phyloP scores from a whole-genome alignment of 2,329 filamentous ascomycete genomes.

The Zasmidium cellare region DNA sequence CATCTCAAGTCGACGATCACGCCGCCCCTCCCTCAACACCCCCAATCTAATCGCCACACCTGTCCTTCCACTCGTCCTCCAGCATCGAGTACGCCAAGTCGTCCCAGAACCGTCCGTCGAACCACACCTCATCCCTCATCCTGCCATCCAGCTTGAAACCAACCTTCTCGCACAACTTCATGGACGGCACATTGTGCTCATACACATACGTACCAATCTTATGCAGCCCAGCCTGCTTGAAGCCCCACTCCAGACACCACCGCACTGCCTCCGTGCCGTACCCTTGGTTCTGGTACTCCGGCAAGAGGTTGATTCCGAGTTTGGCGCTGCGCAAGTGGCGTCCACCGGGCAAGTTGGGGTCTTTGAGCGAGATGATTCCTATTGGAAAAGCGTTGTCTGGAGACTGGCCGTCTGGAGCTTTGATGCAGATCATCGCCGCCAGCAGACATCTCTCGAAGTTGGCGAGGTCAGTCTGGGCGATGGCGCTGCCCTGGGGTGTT shows the following conservation, averaged over 20 bases:
- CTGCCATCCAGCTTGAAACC: constrained; percentile 48
- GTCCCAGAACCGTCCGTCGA: constrained; percentile 39
- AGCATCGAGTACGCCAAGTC: constrained; percentile 39
- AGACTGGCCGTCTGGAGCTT: not conserved
- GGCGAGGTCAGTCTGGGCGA: not conserved
- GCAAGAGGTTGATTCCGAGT: constrained; percentile 1
- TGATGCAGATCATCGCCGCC: not conserved
- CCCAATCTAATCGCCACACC: too few relatives aligned
- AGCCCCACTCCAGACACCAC: constrained; percentile 50
- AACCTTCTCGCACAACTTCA: constrained; percentile 44
- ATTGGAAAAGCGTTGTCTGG: not conserved
- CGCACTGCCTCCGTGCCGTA: constrained; percentile 49
- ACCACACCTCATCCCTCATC: constrained; percentile 42
- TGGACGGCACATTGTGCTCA: constrained; percentile 44
- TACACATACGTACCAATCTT: constrained; percentile 42
- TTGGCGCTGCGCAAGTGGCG: not conserved
- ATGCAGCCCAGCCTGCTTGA: constrained; percentile 44
- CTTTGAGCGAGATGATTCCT: not conserved
- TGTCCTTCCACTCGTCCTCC: constrained; percentile 32
- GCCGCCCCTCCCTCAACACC: too few relatives aligned
- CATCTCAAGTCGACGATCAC: too few relatives aligned
- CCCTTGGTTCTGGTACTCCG: constrained; percentile 36
- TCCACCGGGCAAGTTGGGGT: not conserved
- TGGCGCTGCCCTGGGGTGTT: not conserved
- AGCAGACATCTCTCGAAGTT: not conserved